Percentiles rank a stretch among this genome's conserved stretches.
Evolutionary conservation across 1,139 yeast species (phyloP).

Genomic region (Pichia sp.): DNA sequence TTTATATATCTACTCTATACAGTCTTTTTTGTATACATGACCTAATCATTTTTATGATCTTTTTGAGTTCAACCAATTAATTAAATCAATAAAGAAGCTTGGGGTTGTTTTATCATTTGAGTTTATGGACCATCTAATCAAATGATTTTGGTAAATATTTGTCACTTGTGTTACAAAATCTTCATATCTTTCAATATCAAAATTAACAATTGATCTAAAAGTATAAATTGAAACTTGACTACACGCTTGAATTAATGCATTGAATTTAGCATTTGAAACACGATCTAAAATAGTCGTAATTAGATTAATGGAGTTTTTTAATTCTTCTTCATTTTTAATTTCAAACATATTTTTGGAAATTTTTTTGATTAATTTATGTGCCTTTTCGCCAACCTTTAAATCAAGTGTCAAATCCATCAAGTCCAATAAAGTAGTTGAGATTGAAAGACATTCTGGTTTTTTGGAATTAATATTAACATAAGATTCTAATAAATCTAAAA

Average conservation of each 20-base stretch:
- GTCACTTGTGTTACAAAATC: conserved; percentile 36
- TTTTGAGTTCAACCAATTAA: conserved; percentile 66
- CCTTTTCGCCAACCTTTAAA: conserved; percentile 62
- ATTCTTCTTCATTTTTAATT: conserved; percentile 12
- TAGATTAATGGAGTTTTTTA: conserved; percentile 26
- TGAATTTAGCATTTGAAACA: conserved; percentile 39
- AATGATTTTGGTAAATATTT: conserved; percentile 48
- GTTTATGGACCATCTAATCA: conserved; percentile 56
- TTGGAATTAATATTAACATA: conserved; percentile 44
- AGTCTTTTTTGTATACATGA: neutral
- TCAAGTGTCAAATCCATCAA: conserved; percentile 65
- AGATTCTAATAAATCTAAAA: conserved; percentile 68
- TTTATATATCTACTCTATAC: neutral
- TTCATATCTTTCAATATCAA: conserved; percentile 18
- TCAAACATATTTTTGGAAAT: conserved; percentile 47
- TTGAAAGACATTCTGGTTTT: conserved; percentile 3
- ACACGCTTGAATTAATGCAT: conserved; percentile 49
- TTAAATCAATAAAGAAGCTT: conserved; percentile 65
- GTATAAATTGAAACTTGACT: conserved; percentile 58
- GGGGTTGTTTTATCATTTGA: conserved; percentile 48
- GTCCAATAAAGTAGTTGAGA: conserved; percentile 44
- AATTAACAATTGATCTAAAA: conserved; percentile 45
- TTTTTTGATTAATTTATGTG: conserved; percentile 64
- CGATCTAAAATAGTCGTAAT: conserved; percentile 36
- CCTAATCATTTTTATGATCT: neutral